These are phyloP conservation scores for Monilinia polystroma DNA, from an alignment of 2,329 filamentous ascomycete species.

Conservation along the genomic window DNA sequence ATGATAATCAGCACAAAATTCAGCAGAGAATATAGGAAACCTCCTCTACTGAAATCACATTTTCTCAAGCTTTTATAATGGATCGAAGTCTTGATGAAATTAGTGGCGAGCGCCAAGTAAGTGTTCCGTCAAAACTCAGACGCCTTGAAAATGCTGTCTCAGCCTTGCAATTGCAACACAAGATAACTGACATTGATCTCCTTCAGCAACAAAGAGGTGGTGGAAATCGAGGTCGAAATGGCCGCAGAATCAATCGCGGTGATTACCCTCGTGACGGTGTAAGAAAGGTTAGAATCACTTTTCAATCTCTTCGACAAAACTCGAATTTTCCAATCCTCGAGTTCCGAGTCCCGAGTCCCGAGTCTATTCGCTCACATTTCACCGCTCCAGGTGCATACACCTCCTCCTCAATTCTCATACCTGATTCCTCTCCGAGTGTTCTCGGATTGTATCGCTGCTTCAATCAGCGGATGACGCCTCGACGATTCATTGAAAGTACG, in stretches of 20 bases:
- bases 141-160: constrained; percentile 25
- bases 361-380: constrained; percentile 25
- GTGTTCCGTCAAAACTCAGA: constrained; percentile 34
- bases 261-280: constrained; percentile 76
- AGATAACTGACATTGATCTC: constrained; percentile 11
- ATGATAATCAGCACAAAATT: neutral
- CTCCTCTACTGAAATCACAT: neutral
- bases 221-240: constrained; percentile 38
- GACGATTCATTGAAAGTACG: constrained; percentile 41
- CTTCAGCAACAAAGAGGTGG: constrained; percentile 35
- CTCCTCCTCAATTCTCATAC: constrained; percentile 42
- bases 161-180: constrained; percentile 33
- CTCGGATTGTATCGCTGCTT: constrained; percentile 38
- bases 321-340: neutral
- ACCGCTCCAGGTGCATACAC: constrained; percentile 40
- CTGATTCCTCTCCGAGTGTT: constrained; percentile 40
- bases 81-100: constrained; percentile 65
- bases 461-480: constrained; percentile 37
- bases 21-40: neutral
- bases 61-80: constrained; percentile 44
- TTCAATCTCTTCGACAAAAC: neutral
- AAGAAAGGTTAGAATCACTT: constrained; percentile 68
- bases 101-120: constrained; percentile 59
- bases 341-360: neutral
- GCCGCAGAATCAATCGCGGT: constrained; percentile 39